phyloP scores from a whole-genome alignment of 2,329 filamentous ascomycete genomes.

The Sarocladium kiliense region DNA sequence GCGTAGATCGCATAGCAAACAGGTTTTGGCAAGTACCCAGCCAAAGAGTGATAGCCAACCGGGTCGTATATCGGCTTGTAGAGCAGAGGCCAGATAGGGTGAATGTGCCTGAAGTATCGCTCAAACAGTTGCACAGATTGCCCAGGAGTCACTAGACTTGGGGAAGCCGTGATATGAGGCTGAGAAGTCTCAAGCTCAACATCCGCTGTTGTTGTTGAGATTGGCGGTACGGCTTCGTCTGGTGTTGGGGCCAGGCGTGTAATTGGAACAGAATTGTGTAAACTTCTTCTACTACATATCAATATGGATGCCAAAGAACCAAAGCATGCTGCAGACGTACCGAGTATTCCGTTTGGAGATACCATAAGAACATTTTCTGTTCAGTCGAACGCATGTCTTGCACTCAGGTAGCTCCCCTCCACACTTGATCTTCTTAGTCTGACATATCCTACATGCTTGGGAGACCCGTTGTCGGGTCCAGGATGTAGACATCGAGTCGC shows the following conservation, averaged over 20 bases:
- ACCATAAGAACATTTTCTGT: neutral
- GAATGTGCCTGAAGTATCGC: neutral
- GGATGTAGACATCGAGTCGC: neutral
- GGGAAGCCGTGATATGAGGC: neutral
- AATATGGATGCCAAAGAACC: neutral
- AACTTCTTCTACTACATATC: neutral
- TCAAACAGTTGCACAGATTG: neutral
- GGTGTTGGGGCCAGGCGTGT: neutral
- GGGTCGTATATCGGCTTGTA: constrained; percentile 4
- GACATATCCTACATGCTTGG: neutral
- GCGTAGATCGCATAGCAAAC: neutral
- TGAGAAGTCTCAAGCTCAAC: neutral
- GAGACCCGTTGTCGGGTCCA: neutral
- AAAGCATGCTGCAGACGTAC: neutral
- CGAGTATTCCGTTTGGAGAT: neutral
- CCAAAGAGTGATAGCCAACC: neutral
- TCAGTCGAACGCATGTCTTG: neutral
- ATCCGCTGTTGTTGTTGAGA: neutral
- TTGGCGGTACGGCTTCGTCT: neutral
- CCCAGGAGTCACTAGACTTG: neutral
- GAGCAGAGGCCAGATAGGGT: neutral
- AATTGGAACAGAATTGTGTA: neutral
- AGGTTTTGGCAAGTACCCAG: neutral
- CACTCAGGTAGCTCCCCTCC: constrained; percentile 3
- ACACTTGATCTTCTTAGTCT: constrained; percentile 6